Conservation (phyloP, 192 early-diverging fungal genomes). For the Entomortierella chlamydospora region DNA sequence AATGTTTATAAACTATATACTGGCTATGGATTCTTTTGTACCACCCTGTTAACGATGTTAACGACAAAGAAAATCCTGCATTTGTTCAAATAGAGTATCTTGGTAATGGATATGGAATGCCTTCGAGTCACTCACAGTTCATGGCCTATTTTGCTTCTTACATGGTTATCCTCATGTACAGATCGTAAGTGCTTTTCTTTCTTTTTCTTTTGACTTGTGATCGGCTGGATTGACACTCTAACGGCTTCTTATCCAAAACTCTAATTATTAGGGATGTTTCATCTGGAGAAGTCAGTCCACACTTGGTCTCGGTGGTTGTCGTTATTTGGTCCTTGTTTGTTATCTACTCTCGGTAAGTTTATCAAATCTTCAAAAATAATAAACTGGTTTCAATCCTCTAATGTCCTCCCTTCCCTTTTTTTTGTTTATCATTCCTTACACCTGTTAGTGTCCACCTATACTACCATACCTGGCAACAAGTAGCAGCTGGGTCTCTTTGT, state of each 20-base stretch:
- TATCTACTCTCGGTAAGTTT: slow-evolving; percentile 44
- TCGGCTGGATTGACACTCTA: too few relatives aligned
- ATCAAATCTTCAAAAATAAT: too few relatives aligned
- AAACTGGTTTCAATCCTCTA: too few relatives aligned
- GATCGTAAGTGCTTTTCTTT: slow-evolving; percentile 41
- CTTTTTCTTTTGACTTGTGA: background rate
- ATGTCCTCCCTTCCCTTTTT: background rate
- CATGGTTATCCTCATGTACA: slow-evolving; percentile 63
- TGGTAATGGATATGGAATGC: slow-evolving; percentile 89
- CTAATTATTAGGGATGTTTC: slow-evolving; percentile 6
- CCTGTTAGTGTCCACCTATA: slow-evolving; percentile 70
- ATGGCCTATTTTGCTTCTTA: slow-evolving; percentile 80
- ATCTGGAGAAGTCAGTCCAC: slow-evolving; percentile 17
- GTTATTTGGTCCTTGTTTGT: slow-evolving; percentile 28
- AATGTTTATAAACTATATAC: too few relatives aligned
- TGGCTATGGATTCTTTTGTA: too few relatives aligned
- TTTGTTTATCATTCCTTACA: background rate
- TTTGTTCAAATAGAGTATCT: slow-evolving; percentile 61
- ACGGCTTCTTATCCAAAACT: too few relatives aligned
- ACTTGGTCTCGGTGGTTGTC: slow-evolving; percentile 24
- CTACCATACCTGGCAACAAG: slow-evolving; percentile 81
- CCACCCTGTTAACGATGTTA: too few relatives aligned
- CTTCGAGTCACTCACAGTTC: slow-evolving; percentile 85
- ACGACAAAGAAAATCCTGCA: background rate
- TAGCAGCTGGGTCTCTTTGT: slow-evolving; percentile 67